phyloP scores from a whole-genome alignment of 1,284 basidiomycete genomes.

The Boletus hoseneyae region DNA sequence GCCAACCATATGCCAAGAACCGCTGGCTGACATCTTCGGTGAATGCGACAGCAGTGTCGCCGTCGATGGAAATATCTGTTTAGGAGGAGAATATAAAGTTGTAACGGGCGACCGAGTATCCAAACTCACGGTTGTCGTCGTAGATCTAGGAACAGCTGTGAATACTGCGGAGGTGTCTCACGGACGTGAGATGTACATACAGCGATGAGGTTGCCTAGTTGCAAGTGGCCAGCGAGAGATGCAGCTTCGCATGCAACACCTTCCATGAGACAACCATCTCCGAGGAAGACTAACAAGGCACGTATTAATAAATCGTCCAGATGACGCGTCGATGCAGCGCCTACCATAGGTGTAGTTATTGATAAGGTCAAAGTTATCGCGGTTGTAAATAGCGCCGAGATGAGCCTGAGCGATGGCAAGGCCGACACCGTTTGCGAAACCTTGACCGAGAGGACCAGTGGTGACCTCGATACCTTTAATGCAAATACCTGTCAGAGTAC shows the following conservation, averaged over 20 bases:
- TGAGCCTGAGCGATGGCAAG: constrained; percentile 92
- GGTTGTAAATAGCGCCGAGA: constrained; percentile 87
- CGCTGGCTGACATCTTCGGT: constrained; percentile 91
- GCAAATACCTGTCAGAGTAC: constrained; percentile 4
- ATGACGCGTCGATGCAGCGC: constrained; percentile 6
- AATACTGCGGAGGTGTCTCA: constrained; percentile 13
- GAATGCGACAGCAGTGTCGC: constrained; percentile 88
- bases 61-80: constrained; percentile 93
- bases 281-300: constrained; percentile 66
- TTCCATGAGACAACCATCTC: constrained; percentile 96
- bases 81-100: constrained; percentile 1
- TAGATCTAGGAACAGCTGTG: constrained; percentile 55
- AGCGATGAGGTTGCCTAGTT: constrained; percentile 90
- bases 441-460: constrained; percentile 94
- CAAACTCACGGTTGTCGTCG: constrained; percentile 78
- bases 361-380: constrained; percentile 79
- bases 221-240: constrained; percentile 89
- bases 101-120: background rate
- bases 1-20: constrained; percentile 92
- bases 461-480: constrained; percentile 82
- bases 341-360: constrained; percentile 89
- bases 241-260: constrained; percentile 90
- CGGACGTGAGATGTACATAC: constrained; percentile 42
- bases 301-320: constrained; percentile 11
- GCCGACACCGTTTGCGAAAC: constrained; percentile 90